These are phyloP conservation scores for Lipomyces anomalus DNA, from an alignment of 805 yeast genomes.

Conservation along the genomic window DNA sequence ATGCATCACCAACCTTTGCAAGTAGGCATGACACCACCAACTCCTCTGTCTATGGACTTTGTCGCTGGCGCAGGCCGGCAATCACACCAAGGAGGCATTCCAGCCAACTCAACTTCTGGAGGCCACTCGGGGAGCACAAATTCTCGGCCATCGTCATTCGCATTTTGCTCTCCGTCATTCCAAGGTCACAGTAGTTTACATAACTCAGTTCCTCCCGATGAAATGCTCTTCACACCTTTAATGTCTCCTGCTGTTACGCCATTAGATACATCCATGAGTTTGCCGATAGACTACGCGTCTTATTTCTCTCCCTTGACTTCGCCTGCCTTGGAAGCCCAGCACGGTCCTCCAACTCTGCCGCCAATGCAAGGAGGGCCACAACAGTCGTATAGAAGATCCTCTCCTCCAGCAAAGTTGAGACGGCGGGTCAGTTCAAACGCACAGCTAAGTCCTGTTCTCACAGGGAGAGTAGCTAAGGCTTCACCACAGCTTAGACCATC, in stretches of 20 bases:
- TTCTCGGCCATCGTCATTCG: too few species aligned
- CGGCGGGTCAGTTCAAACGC: not conserved
- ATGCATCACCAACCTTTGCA: slow-evolving; percentile 6
- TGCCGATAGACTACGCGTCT: slow-evolving; percentile 10
- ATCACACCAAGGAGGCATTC: slow-evolving; percentile 15
- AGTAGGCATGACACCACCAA: slow-evolving; percentile 15
- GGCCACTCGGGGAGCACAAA: slow-evolving; percentile 2
- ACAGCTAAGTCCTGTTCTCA: not conserved
- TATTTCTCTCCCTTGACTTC: slow-evolving; percentile 26
- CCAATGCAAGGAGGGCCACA: not conserved
- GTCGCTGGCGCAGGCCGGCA: slow-evolving; percentile 1
- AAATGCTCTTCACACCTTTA: slow-evolving; percentile 56
- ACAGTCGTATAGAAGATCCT: too few species aligned
- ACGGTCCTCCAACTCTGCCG: not conserved
- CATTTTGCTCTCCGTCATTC: not conserved
- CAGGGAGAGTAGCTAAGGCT: not conserved
- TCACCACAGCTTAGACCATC: not conserved
- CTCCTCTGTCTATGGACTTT: slow-evolving; percentile 22
- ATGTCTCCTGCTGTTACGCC: slow-evolving; percentile 75
- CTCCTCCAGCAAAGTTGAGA: not conserved
- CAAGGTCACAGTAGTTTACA: too few species aligned
- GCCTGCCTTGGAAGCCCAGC: slow-evolving; percentile 26
- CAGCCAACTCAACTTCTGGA: slow-evolving; percentile 11
- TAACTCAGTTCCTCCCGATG: not conserved
- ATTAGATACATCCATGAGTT: slow-evolving; percentile 32